A percentile compares a stretch with the other conserved stretches of the same genome.
Evolutionary conservation across 495 filamentous ascomycete species (phyloP).

Genomic region (Immersiella caudata): DNA sequence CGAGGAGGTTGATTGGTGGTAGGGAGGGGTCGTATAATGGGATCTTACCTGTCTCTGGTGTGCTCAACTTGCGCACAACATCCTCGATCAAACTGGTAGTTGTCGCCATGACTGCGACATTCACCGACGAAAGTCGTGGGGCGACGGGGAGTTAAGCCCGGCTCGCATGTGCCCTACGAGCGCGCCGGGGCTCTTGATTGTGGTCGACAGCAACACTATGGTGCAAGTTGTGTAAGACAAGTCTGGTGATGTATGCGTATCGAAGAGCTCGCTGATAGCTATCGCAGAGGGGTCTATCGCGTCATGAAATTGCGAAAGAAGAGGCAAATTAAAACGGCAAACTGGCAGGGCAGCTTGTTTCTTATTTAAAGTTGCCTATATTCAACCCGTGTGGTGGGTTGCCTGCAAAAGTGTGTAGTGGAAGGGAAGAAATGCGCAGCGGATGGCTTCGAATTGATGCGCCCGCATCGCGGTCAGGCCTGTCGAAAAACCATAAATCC

Average conservation of each 20-base stretch:
- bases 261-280: not conserved
- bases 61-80: constrained; percentile 56
- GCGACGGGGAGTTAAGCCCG: constrained; percentile 17
- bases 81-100: constrained; percentile 51
- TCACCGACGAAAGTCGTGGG: constrained; percentile 24
- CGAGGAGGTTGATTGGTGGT: not conserved
- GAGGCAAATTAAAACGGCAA: not conserved
- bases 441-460: not conserved
- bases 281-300: not conserved
- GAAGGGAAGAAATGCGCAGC: not conserved
- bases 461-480: constrained; percentile 16
- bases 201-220: not conserved
- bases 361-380: not conserved
- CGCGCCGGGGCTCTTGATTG: not conserved
- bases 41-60: constrained; percentile 53
- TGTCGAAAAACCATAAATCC: constrained; percentile 34
- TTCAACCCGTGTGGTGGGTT: not conserved
- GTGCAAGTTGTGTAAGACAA: not conserved
- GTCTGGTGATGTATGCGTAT: too few relatives aligned
- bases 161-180: constrained; percentile 17
- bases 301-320: constrained; percentile 10
- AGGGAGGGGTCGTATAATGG: not conserved
- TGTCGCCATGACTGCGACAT: constrained; percentile 54
- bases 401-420: not conserved
- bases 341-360: not conserved